Conservation (phyloP, 1,139 yeast species). For the Pichia sp. region DNA sequence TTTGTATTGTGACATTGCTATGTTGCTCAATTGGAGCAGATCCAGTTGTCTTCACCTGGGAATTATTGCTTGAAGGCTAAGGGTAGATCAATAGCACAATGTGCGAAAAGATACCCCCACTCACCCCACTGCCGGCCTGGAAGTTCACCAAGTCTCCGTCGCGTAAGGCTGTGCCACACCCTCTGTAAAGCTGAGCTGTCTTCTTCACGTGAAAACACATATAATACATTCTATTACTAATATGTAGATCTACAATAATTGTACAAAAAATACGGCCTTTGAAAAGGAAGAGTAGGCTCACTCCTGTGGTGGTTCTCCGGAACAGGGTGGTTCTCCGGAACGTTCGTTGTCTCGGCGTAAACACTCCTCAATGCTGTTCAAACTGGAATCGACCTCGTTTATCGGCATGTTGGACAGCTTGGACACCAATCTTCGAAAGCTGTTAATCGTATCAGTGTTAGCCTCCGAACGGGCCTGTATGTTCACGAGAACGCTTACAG, state of each 20-base stretch:
- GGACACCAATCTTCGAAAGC: conserved; percentile 76
- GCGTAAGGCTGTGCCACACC: no score
- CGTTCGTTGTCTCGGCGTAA: conserved; percentile 16
- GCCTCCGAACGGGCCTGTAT: conserved; percentile 39
- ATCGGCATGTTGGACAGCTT: conserved; percentile 75
- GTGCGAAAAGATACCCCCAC: no score
- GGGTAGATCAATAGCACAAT: neutral
- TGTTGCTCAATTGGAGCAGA: neutral
- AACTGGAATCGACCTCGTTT: conserved; percentile 71
- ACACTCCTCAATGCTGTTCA: conserved; percentile 54
- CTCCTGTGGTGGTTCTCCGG: neutral
- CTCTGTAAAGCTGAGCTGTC: no score
- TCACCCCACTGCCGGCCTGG: no score
- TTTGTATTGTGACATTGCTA: conserved; percentile 11
- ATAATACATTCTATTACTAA: neutral
- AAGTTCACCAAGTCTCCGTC: neutral
- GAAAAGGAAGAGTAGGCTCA: neutral
- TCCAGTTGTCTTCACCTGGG: no score
- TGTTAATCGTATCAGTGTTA: conserved; percentile 57
- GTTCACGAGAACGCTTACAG: conserved; percentile 42
- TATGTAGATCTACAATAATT: neutral
- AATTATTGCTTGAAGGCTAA: no score
- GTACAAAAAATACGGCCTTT: neutral
- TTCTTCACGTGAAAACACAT: neutral
- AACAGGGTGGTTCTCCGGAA: neutral